Evolutionary conservation across 805 yeast genomes (phyloP).

Genomic region (Starmera quercuum): DNA sequence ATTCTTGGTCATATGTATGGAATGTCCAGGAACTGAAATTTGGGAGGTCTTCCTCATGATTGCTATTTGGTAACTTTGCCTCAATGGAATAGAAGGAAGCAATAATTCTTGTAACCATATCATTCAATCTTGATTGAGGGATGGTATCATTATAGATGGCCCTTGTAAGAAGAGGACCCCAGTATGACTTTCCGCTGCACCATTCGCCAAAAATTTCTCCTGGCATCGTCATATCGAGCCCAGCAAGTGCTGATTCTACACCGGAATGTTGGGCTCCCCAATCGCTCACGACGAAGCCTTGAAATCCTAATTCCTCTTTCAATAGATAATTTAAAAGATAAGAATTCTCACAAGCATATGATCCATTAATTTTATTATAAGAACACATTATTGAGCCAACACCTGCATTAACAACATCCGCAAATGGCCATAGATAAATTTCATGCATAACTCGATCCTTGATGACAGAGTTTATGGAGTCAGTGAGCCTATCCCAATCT

Average conservation of each 20-base stretch:
- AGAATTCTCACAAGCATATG: conserved; percentile 54
- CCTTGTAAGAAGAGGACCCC: conserved; percentile 51
- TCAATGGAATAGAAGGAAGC: conserved; percentile 47
- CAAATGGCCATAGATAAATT: conserved; percentile 59
- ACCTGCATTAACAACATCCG: conserved; percentile 53
- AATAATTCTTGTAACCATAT: conserved; percentile 53
- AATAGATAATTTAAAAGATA: conserved; percentile 45
- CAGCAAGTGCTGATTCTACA: conserved; percentile 46
- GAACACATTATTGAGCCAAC: conserved; percentile 58
- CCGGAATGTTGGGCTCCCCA: conserved; percentile 63
- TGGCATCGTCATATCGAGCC: conserved; percentile 63
- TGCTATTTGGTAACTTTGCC: conserved; percentile 24
- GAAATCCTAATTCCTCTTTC: conserved; percentile 57
- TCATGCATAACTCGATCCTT: conserved; percentile 60
- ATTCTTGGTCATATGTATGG: conserved; percentile 46
- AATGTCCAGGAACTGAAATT: conserved; percentile 54
- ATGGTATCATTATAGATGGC: conserved; percentile 50
- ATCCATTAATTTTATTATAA: conserved; percentile 47
- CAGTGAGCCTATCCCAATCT: conserved; percentile 34
- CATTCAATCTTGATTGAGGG: conserved; percentile 45
- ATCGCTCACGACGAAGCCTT: conserved; percentile 60
- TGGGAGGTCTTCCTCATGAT: conserved; percentile 36
- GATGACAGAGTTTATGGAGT: conserved; percentile 43
- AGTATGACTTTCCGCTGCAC: conserved; percentile 44
- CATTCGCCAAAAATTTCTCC: conserved; percentile 46